Base-by-base conservation (phyloP, 2,329 filamentous ascomycete species). In the Exophiala viscosa region DNA sequence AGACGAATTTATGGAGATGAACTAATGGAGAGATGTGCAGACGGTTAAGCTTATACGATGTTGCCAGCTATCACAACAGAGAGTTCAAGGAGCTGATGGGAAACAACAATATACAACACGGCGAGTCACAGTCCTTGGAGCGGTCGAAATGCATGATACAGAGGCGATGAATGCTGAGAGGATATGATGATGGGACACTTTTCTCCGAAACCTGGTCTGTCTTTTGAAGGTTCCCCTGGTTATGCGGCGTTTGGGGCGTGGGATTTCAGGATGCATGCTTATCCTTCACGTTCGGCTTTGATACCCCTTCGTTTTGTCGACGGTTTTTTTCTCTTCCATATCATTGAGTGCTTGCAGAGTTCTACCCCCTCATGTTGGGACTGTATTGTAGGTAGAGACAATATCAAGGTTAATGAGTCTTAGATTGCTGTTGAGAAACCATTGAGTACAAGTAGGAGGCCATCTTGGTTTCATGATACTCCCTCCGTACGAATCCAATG, bases 1-100 rank as follows among this genome's bases (percentile, higher is more conserved):
- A 72, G 91, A 96, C 63, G 91, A 96, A 72, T 95, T 88, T 66
- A 84, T 83, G 66, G 95, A 95, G 88, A 50, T 60, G 53, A 56
- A 45, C 39, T 59, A 43, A 54, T 48, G 43, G 44, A 28, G 3
- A 28, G 23, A 28, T 28, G 5, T 28, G 23, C 23, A 28, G 23
- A 28, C 23, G 8, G 8, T 7, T 28, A 7, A 23, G 11, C 10
- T 31, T 14, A 41, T 14, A 41, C 5, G 32, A 36, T 11, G 14
- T n/a, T 10, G 17, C 28, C 15, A 14, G 44, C 17, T 34, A 46
- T 5, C 10, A 15, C 18, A 14, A 18, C 32, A 28, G 23, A 28
- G 23, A 7, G 23, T 28, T 28, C 23, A 28, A 28, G 23, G 23
- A 28, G 23, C 23, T 28, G 23, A 28, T 28, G 23, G 23, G 5